Evolutionary conservation across 495 filamentous ascomycete genomes (phyloP), one percentile per base, ranked within the genome.

Genomic region (Penicillium malachiteum): DNA sequence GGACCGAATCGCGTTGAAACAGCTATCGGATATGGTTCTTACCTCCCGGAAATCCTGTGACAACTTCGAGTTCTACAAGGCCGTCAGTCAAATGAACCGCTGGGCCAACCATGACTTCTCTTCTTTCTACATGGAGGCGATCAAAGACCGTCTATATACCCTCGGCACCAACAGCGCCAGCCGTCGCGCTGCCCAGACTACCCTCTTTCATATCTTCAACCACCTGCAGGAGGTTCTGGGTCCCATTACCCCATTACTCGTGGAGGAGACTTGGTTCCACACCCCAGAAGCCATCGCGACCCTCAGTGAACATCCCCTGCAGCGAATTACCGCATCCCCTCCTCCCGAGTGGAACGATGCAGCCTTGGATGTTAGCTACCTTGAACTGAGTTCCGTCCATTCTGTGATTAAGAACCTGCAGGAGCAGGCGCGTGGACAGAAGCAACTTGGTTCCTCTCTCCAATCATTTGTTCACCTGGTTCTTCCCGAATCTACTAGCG

Each of bases 141-240:
- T 92, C 65, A 99, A 97, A 70, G 94, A 99, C 65, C 78, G 88
- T 30, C 72, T 96, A 4, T 97, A 97, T 74, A 90, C 91, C 31
- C 87, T 87, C 18, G 81, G 82, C 52, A 81, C 82, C 40, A 76
- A 79, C 49, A 80, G 78, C 48, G 67, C 56, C 4, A 76, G 76
- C 57, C 71, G 85, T 17, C 71, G 74, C 8, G 69, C 76, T 16
- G 81, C 81, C 4, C 87, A 89, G 61, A 84, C 81, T 10, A 88
- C 91, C 8, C 65, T 96, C 16, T 82, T 82, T 61, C 73, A 87
- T 46, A 81, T 97, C 44, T 84, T 88, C 44, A 65, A 75, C 3
- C 81, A 88, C 50, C 78, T 97, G 43, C 73, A 94, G 58, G 80
- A 85, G 47, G 87, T 92, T 69, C 76, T 97, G 26, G 82, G 81